phyloP scores from a whole-genome alignment of 169 alveolate genomes.

The Cryptosporidium ubiquitum region DNA sequence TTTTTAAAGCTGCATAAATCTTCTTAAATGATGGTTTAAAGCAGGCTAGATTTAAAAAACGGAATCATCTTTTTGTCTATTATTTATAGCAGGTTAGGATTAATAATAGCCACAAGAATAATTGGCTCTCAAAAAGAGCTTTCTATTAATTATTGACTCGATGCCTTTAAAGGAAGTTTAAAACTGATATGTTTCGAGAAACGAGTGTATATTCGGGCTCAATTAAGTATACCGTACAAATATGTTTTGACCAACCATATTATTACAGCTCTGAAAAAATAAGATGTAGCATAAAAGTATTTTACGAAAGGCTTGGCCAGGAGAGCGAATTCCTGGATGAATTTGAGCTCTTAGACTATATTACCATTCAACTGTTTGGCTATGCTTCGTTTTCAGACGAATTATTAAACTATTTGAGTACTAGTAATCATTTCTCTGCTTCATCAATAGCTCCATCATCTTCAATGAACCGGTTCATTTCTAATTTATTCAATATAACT shows the following conservation, averaged over 20 bases:
- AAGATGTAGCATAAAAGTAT: slow-evolving; percentile 23
- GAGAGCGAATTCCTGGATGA: neutral
- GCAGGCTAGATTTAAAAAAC: neutral
- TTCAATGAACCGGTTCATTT: slow-evolving; percentile 15
- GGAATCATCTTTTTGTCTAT: neutral
- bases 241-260: slow-evolving; percentile 59
- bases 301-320: slow-evolving; percentile 6
- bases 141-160: neutral
- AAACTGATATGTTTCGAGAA: neutral
- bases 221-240: slow-evolving; percentile 20
- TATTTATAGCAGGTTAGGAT: neutral
- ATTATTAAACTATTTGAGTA: neutral
- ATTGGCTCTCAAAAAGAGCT: neutral
- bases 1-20: neutral
- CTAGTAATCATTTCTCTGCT: neutral
- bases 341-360: slow-evolving; percentile 22
- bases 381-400: slow-evolving; percentile 37
- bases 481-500: slow-evolving; percentile 6
- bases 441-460: neutral
- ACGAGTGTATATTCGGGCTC: neutral
- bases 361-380: slow-evolving; percentile 49
- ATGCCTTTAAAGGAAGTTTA: neutral
- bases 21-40: neutral
- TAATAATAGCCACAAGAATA: neutral
- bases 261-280: slow-evolving; percentile 62